Conservation (phyloP, 2,329 filamentous ascomycete species). For the Pseudopyricularia javanii region DNA sequence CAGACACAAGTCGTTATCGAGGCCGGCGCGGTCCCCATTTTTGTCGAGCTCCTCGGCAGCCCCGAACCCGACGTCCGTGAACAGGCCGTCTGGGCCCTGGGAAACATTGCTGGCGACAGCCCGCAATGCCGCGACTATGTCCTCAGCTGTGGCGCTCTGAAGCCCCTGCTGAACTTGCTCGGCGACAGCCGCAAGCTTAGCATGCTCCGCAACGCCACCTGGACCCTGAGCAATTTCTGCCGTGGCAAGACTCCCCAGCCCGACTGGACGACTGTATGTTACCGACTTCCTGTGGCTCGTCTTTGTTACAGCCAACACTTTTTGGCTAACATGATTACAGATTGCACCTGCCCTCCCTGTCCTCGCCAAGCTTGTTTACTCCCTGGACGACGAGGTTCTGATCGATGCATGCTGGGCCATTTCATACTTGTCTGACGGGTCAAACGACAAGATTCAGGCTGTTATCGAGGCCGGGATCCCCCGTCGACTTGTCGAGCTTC, state of each 20-base stretch:
- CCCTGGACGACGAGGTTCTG: conserved; percentile 91
- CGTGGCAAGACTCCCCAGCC: conserved; percentile 98
- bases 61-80: conserved; percentile 96
- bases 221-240: conserved; percentile 99
- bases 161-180: conserved; percentile 77
- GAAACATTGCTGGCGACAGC: conserved; percentile 98
- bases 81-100: conserved; percentile 95
- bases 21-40: conserved; percentile 94
- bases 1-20: conserved; percentile 99
- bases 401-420: conserved; percentile 99
- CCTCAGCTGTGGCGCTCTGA: conserved; percentile 77
- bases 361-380: conserved; percentile 94
- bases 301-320: conserved; percentile 3
- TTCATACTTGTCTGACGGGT: conserved; percentile 93
- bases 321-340: conserved; percentile 31
- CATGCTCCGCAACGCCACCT: conserved; percentile 97
- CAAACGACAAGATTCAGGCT: conserved; percentile 98
- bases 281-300: not conserved
- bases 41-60: conserved; percentile 89
- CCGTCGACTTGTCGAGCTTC: conserved; percentile 85
- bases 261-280: conserved; percentile 85
- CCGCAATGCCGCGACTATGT: conserved; percentile 96
- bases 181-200: conserved; percentile 97
- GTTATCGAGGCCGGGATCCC: conserved; percentile 98
- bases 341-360: conserved; percentile 92